These are phyloP conservation scores for Starmera stellimalicola DNA, from an alignment of 1,139 yeast genomes.

Conservation along the genomic window DNA sequence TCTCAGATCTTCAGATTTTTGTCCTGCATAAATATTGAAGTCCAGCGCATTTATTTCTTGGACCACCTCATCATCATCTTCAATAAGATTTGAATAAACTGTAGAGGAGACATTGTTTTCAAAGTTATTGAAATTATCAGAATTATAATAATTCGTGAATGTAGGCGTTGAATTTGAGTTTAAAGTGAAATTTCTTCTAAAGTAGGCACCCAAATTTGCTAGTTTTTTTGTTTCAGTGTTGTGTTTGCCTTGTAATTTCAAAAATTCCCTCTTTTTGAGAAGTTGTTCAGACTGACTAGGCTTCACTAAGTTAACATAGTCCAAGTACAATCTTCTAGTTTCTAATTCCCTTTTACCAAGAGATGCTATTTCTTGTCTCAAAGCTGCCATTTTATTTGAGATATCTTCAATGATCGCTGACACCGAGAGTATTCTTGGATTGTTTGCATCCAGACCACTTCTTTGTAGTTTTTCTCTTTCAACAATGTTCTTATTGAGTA, in stretches of 20 bases:
- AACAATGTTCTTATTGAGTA: too few species aligned
- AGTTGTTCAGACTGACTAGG: background rate
- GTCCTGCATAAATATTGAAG: background rate
- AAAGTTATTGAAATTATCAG: background rate
- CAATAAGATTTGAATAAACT: background rate
- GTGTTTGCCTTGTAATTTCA: background rate
- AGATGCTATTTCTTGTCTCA: background rate
- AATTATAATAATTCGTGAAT: background rate
- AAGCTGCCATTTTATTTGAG: background rate
- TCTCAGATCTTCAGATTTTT: slow-evolving; percentile 40
- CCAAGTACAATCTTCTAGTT: background rate
- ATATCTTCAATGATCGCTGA: background rate
- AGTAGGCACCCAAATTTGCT: too few species aligned
- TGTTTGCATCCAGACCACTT: background rate
- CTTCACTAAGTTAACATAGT: background rate
- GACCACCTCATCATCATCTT: slow-evolving; percentile 1
- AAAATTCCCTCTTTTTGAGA: background rate
- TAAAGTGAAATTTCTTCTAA: background rate
- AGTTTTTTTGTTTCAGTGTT: background rate
- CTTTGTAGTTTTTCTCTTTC: background rate
- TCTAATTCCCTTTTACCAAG: background rate
- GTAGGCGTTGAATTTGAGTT: background rate
- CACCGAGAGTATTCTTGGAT: too few species aligned
- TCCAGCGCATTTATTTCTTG: background rate
- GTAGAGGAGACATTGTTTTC: background rate